phyloP scores from a whole-genome alignment of 257 asterid species.

The Petunia secreta region DNA sequence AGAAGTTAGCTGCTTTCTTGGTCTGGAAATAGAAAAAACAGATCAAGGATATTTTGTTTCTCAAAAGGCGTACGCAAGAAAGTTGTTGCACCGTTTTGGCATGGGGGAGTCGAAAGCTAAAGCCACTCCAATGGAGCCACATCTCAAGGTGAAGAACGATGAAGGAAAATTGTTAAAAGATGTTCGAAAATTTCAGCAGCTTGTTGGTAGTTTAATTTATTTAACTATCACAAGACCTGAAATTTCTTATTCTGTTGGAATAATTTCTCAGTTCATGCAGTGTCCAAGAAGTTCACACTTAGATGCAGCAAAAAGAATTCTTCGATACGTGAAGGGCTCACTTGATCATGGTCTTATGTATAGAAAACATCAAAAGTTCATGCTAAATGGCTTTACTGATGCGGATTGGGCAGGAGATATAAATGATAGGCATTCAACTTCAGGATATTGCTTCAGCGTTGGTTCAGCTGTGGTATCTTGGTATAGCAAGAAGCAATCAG shows the following conservation, averaged over 20 bases:
- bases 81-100: conserved; percentile 24
- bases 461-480: not conserved
- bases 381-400: not conserved
- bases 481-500: conserved; percentile 25
- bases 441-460: not conserved
- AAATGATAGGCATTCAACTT: not conserved
- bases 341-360: conserved; percentile 23
- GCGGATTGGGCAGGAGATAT: not conserved
- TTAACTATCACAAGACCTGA: conserved; percentile 30
- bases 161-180: conserved; percentile 30
- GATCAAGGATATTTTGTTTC: conserved; percentile 23
- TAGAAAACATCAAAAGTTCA: not conserved
- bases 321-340: conserved; percentile 23
- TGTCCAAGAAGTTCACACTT: conserved; percentile 17
- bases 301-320: conserved; percentile 32
- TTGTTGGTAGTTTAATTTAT: conserved; percentile 28
- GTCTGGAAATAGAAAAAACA: conserved; percentile 18
- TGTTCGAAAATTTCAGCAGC: conserved; percentile 27
- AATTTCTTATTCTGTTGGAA: conserved; percentile 31
- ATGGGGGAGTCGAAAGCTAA: conserved; percentile 35
- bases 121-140: conserved; percentile 35
- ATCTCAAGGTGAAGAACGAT: conserved; percentile 30
- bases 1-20: conserved; percentile 24
- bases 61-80: conserved; percentile 30
- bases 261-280: conserved; percentile 36